Percentiles rank a stretch among this genome's conserved stretches.
Evolutionary conservation across 1,139 yeast species (phyloP).

Genomic region (Scheffersomyces illinoinensis): DNA sequence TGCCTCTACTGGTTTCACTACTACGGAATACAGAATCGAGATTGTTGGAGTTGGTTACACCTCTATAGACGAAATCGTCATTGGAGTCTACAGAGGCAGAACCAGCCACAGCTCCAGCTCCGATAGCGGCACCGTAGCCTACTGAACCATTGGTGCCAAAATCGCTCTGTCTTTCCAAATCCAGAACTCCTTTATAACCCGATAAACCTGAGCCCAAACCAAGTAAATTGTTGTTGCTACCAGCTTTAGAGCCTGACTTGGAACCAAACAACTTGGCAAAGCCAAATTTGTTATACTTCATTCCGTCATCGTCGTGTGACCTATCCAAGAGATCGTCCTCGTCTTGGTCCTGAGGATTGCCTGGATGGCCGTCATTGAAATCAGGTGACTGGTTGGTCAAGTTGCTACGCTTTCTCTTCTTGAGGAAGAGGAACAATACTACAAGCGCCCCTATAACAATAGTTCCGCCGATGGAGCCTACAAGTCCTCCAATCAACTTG

Average conservation of each 20-base stretch:
- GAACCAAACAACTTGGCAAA: constrained; percentile 36
- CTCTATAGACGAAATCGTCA: constrained; percentile 45
- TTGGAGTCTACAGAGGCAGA: constrained; percentile 10
- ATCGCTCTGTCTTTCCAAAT: constrained; percentile 25
- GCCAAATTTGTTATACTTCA: constrained; percentile 14
- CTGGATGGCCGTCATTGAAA: constrained; percentile 31
- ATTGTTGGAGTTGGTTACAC: constrained; percentile 47
- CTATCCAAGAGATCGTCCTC: background rate
- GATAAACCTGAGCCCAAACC: constrained; percentile 9
- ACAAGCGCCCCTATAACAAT: constrained; percentile 42
- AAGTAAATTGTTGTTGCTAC: background rate
- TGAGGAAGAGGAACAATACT: constrained; percentile 37
- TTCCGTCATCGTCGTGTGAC: constrained; percentile 1
- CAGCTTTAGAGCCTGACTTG: constrained; percentile 14
- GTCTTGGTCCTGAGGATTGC: constrained; percentile 3
- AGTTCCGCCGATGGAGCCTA: constrained; percentile 50
- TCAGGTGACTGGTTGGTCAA: constrained; percentile 49
- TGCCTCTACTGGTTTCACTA: constrained; percentile 24
- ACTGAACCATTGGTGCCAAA: constrained; percentile 14
- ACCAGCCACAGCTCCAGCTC: constrained; percentile 15
- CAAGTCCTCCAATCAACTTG: constrained; percentile 48
- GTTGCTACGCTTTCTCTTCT: constrained; percentile 27
- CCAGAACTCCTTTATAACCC: constrained; percentile 18
- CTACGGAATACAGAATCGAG: constrained; percentile 42
- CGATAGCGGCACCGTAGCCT: constrained; percentile 5